Evolutionary conservation across 1,284 basidiomycete genomes (phyloP), one percentile per base, ranked within the genome.

Genomic region (Porogramme epimiltina): DNA sequence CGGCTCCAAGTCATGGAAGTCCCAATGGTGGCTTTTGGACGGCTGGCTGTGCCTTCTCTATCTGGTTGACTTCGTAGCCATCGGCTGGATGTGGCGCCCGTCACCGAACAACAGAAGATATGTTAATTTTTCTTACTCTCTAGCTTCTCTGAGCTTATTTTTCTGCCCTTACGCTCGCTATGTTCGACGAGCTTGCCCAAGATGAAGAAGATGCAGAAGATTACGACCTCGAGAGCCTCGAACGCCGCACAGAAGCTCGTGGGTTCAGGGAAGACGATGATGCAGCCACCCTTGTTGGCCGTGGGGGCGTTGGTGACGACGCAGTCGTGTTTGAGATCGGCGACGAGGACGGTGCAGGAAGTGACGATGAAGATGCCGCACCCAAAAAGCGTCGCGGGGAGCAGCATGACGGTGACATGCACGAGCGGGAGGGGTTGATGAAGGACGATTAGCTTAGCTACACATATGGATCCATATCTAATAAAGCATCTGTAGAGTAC

Each of bases 1-100:
- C 66, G 89, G 92, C 6, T 91, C 95, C 2, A 87, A 89, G 56
- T 91, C 93, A n/a, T 99, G 96, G 96, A 82, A 82, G 58, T 83
- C 85, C 47, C 85, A 95, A 45, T 99, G 97, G 97, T 93, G 95
- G 83, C 75, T 99, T 15, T 80, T 99, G 39, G 97, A 99, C 64
- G 97, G 95, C n/a, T 98, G 93, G 80, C 80, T 98, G 25, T 84
- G 90, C 1, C 75, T 94, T 25, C 83, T 97, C 31, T 97, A 94
- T 68, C 81, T 95, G 44, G 71, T 78, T 28, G 86, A 89, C 41
- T 98, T 99, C 69, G 73, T 78, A 42, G 76, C 83, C 9, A 93
- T 98, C 57, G 86, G 91, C 2, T 98, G 86, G 73, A 77, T 98
- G 24, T 99, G 97, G 96, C 80, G 95, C 38, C 96, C 96, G 51